phyloP scores from a whole-genome alignment of 306 rosid species.

The Quercus aquifolioides region DNA sequence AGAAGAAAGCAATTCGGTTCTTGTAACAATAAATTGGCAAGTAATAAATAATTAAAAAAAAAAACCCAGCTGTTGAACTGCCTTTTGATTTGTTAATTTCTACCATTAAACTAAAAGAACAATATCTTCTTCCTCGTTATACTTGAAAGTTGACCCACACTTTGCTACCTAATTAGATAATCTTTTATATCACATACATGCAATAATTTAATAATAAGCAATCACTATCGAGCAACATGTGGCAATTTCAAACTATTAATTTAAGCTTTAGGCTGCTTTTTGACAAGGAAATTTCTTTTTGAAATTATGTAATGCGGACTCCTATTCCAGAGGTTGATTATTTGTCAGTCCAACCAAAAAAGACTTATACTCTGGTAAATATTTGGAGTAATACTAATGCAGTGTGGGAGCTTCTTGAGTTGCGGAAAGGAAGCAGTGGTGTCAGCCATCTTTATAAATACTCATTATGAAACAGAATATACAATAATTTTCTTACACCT shows the following conservation, averaged over 20 bases:
- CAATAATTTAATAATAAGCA: not conserved
- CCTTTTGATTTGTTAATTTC: not conserved
- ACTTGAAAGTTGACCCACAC: not conserved
- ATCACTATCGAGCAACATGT: not conserved
- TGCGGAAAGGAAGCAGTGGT: not conserved
- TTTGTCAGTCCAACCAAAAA: no score
- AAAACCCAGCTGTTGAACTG: not conserved
- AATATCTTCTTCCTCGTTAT: not conserved
- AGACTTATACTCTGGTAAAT: no score
- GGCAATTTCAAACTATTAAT: not conserved
- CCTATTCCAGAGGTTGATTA: no score
- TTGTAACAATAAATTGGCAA: constrained; percentile 27
- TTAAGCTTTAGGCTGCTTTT: no score
- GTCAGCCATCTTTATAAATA: not conserved
- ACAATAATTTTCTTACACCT: not conserved
- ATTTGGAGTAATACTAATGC: not conserved
- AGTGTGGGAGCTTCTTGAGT: not conserved
- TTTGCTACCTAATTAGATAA: not conserved
- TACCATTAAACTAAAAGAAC: not conserved
- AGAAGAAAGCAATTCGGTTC: constrained; percentile 9
- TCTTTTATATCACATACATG: not conserved
- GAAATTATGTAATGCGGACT: no score
- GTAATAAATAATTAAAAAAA: not conserved
- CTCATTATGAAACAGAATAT: not conserved
- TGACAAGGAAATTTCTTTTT: no score